These are phyloP conservation scores for Leccinum laetum DNA, from an alignment of 1,284 basidiomycete genomes.

Conservation along the genomic window DNA sequence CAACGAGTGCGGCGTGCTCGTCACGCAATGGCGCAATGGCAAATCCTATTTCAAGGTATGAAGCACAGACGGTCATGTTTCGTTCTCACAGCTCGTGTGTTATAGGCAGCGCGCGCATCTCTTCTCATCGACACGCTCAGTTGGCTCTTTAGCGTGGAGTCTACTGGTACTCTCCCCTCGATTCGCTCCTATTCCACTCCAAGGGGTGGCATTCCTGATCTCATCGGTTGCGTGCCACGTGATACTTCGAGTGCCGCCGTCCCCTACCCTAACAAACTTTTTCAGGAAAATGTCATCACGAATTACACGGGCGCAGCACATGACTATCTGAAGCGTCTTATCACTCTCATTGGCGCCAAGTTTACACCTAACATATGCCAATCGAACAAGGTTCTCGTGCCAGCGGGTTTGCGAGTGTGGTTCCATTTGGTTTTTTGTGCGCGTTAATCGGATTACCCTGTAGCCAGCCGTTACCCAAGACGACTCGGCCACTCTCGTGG, in stretches of 20 bases:
- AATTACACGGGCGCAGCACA: constrained; percentile 82
- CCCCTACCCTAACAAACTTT: neutral
- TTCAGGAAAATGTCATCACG: constrained; percentile 76
- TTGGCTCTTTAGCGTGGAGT: constrained; percentile 82
- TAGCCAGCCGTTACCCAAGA: constrained; percentile 33
- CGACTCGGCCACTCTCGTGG: constrained; percentile 75
- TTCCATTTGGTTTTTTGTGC: neutral
- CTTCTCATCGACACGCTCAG: constrained; percentile 74
- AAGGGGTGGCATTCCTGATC: constrained; percentile 43
- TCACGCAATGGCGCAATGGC: constrained; percentile 70
- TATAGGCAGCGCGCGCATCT: constrained; percentile 21
- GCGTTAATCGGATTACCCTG: neutral
- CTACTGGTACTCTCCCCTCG: constrained; percentile 61
- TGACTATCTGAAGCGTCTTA: constrained; percentile 78
- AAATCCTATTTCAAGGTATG: constrained; percentile 66
- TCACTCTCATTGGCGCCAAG: constrained; percentile 71
- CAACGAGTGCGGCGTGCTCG: constrained; percentile 60
- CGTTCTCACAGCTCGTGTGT: neutral
- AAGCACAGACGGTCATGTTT: neutral
- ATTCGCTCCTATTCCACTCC: constrained; percentile 40
- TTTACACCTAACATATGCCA: constrained; percentile 82
- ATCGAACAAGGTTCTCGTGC: constrained; percentile 73
- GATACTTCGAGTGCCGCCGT: neutral
- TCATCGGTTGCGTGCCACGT: constrained; percentile 42
- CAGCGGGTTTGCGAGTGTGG: constrained; percentile 69